Percentiles rank a stretch among this genome's conserved stretches.
Evolutionary conservation across 192 early-diverging fungal genomes (phyloP).

Genomic region (Coemansia sp.): DNA sequence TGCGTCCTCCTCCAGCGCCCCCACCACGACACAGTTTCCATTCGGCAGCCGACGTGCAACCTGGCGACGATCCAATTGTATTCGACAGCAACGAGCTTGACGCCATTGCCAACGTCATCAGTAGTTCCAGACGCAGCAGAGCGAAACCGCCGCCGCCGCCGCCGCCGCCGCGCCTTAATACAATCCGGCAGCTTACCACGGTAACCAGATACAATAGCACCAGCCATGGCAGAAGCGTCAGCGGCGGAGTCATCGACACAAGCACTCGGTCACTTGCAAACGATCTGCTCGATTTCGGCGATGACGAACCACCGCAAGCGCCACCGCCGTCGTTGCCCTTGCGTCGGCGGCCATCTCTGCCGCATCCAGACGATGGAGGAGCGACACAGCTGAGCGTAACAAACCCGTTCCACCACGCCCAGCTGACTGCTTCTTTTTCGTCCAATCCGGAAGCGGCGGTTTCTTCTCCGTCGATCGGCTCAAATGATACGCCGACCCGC

Average conservation of each 20-base stretch:
- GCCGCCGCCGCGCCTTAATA: background rate
- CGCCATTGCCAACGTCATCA: constrained; percentile 32
- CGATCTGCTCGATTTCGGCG: background rate
- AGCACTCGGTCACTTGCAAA: background rate
- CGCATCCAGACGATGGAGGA: background rate
- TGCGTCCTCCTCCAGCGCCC: background rate
- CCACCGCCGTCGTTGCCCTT: background rate
- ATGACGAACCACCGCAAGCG: background rate
- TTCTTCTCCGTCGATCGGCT: background rate
- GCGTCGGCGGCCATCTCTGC: constrained; percentile 9
- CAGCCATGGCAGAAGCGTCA: background rate
- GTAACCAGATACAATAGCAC: background rate
- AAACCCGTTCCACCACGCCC: constrained; percentile 18
- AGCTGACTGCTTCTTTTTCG: background rate
- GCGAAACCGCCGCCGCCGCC: constrained; percentile 4
- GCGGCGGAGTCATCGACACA: constrained; percentile 2
- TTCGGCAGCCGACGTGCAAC: background rate
- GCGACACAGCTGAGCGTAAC: constrained; percentile 2
- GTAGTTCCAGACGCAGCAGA: background rate
- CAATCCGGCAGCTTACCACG: background rate
- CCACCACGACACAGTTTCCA: background rate
- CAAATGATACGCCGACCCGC: constrained; percentile 6
- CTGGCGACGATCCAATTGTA: constrained; percentile 13
- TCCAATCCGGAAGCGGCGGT: background rate
- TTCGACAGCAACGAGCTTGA: constrained; percentile 37